Conservation (phyloP, 2,329 filamentous ascomycete species). For the Onygenales sp. region DNA sequence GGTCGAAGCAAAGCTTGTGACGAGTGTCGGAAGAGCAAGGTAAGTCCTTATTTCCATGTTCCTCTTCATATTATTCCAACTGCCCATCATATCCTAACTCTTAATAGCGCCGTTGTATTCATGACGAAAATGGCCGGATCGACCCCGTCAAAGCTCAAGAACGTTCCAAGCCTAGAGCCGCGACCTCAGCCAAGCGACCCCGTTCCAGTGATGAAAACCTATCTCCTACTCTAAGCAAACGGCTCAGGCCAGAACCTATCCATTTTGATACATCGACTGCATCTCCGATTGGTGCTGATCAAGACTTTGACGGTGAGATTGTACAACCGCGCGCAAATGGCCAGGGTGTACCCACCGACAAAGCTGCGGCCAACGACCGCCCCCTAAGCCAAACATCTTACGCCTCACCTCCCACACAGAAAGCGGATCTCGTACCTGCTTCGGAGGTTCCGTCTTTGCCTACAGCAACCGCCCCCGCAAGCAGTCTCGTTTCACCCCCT, state of each 20-base stretch:
- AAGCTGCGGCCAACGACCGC: slow-evolving; percentile 11
- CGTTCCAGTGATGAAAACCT: slow-evolving; percentile 33
- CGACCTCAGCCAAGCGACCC: slow-evolving; percentile 46
- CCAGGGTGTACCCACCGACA: slow-evolving; percentile 1
- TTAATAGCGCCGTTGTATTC: slow-evolving; percentile 53
- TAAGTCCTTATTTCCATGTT: slow-evolving; percentile 25
- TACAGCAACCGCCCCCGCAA: slow-evolving; percentile 22
- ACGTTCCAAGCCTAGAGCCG: slow-evolving; percentile 49
- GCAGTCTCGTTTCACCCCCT: slow-evolving; percentile 35
- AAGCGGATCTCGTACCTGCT: slow-evolving; percentile 23
- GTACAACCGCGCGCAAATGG: background rate
- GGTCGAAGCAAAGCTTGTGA: slow-evolving; percentile 55
- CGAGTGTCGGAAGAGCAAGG: slow-evolving; percentile 60
- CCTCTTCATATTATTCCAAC: slow-evolving; percentile 12
- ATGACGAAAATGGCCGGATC: slow-evolving; percentile 55
- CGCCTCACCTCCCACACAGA: slow-evolving; percentile 28
- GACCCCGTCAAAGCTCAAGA: slow-evolving; percentile 56
- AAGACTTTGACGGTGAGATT: background rate
- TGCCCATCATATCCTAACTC: slow-evolving; percentile 10
- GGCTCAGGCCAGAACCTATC: slow-evolving; percentile 26
- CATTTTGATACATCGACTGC: slow-evolving; percentile 11
- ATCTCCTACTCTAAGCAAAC: slow-evolving; percentile 18
- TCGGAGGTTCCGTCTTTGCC: slow-evolving; percentile 16
- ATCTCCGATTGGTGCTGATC: background rate
- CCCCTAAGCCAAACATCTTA: slow-evolving; percentile 21